Conservation (phyloP, 148 eudicot genomes). For the Camellia sinensis region DNA sequence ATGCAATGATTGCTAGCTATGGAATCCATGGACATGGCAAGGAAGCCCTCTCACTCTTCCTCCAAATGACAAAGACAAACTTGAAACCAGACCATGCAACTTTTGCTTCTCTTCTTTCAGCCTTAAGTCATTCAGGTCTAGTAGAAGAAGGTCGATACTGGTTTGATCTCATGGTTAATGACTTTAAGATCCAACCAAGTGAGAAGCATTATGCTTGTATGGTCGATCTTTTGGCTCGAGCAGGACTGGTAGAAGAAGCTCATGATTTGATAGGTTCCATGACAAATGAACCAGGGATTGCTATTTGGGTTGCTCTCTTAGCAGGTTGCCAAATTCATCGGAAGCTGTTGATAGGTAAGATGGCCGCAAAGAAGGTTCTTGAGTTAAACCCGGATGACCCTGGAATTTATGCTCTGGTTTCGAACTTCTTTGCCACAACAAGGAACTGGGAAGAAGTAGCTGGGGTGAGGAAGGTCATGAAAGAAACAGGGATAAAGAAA, state of each 20-base stretch:
- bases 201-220: slow-evolving; percentile 68
- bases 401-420: slow-evolving; percentile 53
- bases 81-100: slow-evolving; percentile 64
- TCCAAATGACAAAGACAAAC: slow-evolving; percentile 41
- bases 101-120: slow-evolving; percentile 74
- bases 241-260: slow-evolving; percentile 62
- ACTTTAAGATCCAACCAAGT: slow-evolving; percentile 50
- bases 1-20: slow-evolving; percentile 61
- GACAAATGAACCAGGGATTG: slow-evolving; percentile 39
- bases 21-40: slow-evolving; percentile 71
- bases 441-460: slow-evolving; percentile 65
- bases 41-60: slow-evolving; percentile 59
- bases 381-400: slow-evolving; percentile 55
- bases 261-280: slow-evolving; percentile 39
- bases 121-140: slow-evolving; percentile 72
- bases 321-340: slow-evolving; percentile 62
- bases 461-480: slow-evolving; percentile 49
- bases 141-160: slow-evolving; percentile 62
- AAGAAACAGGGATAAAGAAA: slow-evolving; percentile 50
- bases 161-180: slow-evolving; percentile 54
- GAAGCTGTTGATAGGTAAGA: slow-evolving; percentile 49
- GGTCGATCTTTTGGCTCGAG: slow-evolving; percentile 76
- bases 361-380: slow-evolving; percentile 57
- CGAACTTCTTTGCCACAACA: slow-evolving; percentile 62
- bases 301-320: slow-evolving; percentile 64